phyloP scores from a whole-genome alignment of 1,139 yeast species.

The Saccharomyces hybrid region DNA sequence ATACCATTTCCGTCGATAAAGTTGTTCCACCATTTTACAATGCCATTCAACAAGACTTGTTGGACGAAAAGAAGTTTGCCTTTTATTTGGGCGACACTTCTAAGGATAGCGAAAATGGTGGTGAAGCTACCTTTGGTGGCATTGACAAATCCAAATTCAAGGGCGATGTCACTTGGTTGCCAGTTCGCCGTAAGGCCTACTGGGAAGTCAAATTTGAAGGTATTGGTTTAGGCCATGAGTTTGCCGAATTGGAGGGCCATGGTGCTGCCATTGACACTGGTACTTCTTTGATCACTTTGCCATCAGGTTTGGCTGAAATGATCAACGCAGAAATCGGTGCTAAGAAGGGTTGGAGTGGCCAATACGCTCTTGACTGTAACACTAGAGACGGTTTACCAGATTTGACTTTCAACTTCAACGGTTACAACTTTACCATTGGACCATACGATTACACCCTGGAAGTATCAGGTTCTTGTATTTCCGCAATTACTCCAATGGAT shows the following conservation, averaged over 20 bases:
- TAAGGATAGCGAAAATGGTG: conserved; percentile 61
- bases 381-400: conserved; percentile 80
- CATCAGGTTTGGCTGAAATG: conserved; percentile 91
- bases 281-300: conserved; percentile 90
- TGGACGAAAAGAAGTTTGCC: conserved; percentile 80
- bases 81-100: conserved; percentile 80
- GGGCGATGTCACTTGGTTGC: conserved; percentile 89
- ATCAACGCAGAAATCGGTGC: conserved; percentile 95
- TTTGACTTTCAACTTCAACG: conserved; percentile 79
- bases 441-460: conserved; percentile 91
- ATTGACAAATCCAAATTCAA: conserved; percentile 62
- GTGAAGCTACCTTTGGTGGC: conserved; percentile 93
- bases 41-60: conserved; percentile 71
- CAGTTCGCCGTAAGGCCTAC: conserved; percentile 98
- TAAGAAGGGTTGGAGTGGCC: conserved; percentile 94
- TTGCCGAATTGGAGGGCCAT: conserved; percentile 67
- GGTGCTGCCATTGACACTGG: conserved; percentile 99
- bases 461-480: conserved; percentile 88
- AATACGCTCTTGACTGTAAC: conserved; percentile 85
- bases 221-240: conserved; percentile 84
- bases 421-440: conserved; percentile 81
- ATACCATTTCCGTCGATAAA: conserved; percentile 78
- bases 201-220: conserved; percentile 97
- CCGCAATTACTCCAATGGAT: conserved; percentile 95
- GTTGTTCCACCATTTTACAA: conserved; percentile 91